Percentiles rank a stretch among this genome's conserved stretches.
phyloP scores from a whole-genome alignment of 177 flowering plant species.

The Vitis hybrid region DNA sequence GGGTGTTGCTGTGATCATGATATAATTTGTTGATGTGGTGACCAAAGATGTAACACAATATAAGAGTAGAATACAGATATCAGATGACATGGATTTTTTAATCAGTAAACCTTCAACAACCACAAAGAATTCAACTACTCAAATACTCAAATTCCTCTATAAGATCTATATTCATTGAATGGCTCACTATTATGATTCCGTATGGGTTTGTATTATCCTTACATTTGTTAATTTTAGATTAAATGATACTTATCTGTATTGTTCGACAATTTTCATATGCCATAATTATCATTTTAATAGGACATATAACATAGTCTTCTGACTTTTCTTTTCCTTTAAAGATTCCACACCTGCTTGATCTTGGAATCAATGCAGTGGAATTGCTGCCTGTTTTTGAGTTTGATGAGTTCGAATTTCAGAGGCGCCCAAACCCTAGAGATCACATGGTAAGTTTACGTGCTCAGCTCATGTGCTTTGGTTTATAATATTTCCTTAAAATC shows the following conservation, averaged over 20 bases:
- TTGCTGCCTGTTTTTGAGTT: constrained; percentile 93
- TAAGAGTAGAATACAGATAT: too few species aligned
- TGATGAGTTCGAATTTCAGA: constrained; percentile 93
- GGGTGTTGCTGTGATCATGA: too few species aligned
- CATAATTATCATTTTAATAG: not conserved
- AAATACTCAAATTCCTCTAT: not conserved
- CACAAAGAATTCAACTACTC: not conserved
- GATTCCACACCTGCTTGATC: constrained; percentile 96
- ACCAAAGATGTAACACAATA: too few species aligned
- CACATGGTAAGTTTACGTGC: constrained; percentile 66
- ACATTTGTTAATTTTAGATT: not conserved
- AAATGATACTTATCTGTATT: not conserved
- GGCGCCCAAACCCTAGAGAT: constrained; percentile 87
- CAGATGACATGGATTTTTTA: too few species aligned
- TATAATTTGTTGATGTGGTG: too few species aligned
- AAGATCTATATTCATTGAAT: not conserved
- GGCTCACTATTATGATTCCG: not conserved
- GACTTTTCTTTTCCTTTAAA: constrained; percentile 21
- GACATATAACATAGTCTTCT: constrained; percentile 1
- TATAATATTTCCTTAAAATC: not conserved
- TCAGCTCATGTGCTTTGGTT: not conserved
- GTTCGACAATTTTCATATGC: not conserved
- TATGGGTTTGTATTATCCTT: not conserved
- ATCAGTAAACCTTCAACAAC: too few species aligned
- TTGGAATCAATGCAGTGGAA: constrained; percentile 97